Conservation (phyloP, 164 flowering plant species). For the Chimonanthus salicifolius region DNA sequence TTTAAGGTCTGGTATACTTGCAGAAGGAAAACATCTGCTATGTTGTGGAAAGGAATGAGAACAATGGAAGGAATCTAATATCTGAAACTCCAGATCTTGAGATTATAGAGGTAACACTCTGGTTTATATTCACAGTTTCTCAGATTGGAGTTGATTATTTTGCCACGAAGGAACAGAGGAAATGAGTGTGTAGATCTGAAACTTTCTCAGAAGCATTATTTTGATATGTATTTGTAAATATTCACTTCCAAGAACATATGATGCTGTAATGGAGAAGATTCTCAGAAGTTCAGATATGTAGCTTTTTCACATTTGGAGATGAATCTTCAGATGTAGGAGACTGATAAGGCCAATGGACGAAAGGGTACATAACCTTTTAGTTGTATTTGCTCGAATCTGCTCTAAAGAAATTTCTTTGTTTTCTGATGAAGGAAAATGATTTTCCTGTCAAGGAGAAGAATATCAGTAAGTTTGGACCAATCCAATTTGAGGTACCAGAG, state of each 20-base stretch:
- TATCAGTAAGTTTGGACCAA: constrained; percentile 8
- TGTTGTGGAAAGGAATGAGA: background rate
- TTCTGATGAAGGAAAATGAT: constrained; percentile 28
- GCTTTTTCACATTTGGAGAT: too few relatives aligned
- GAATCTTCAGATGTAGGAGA: too few relatives aligned
- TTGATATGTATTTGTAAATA: too few relatives aligned
- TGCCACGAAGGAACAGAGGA: too few relatives aligned
- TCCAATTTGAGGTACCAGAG: constrained; percentile 64
- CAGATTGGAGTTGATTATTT: too few relatives aligned
- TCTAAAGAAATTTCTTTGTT: constrained; percentile 1
- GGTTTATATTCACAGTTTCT: background rate
- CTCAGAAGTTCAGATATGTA: too few relatives aligned
- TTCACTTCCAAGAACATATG: too few relatives aligned
- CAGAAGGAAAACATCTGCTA: background rate
- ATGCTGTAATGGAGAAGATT: too few relatives aligned
- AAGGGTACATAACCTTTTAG: background rate
- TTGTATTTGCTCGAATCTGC: background rate
- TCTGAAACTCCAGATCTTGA: constrained; percentile 2
- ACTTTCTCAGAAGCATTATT: too few relatives aligned
- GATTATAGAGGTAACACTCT: background rate
- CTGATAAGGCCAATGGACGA: background rate
- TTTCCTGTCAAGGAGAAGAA: constrained; percentile 12
- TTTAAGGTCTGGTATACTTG: background rate
- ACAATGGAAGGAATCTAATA: background rate
- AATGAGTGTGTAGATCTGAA: too few relatives aligned